These are phyloP conservation scores for Hapsidospora chrysogenum DNA, from an alignment of 495 filamentous ascomycete genomes.

Conservation along the genomic window DNA sequence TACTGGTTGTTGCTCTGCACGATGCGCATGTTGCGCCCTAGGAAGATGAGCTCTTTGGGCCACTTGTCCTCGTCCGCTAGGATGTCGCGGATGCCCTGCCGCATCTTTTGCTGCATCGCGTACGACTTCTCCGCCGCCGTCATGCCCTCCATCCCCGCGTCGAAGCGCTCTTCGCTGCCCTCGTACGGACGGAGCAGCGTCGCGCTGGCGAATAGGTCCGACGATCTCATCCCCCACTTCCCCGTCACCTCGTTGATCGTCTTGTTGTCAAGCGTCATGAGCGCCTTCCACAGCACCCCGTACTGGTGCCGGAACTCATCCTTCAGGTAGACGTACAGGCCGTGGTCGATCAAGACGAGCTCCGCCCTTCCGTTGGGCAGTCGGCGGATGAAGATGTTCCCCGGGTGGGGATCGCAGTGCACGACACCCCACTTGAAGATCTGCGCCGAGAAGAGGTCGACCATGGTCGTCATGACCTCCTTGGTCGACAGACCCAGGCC, in stretches of 20 bases:
- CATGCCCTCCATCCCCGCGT: conserved; percentile 22
- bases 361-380: conserved; percentile 67
- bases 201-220: conserved; percentile 79
- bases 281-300: conserved; percentile 78
- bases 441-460: conserved; percentile 86
- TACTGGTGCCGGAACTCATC: conserved; percentile 80
- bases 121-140: conserved; percentile 54
- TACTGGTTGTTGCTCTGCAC: conserved; percentile 52
- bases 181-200: conserved; percentile 82
- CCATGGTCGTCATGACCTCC: conserved; percentile 88
- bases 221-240: conserved; percentile 72
- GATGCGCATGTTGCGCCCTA: conserved; percentile 88
- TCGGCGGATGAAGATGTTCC: conserved; percentile 90
- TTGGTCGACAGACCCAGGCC: conserved; percentile 70
- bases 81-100: conserved; percentile 67
- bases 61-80: conserved; percentile 82
- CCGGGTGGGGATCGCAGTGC: conserved; percentile 92
- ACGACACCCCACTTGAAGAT: conserved; percentile 94
- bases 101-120: conserved; percentile 72
- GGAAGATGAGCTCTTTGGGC: conserved; percentile 88
- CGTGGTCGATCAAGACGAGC: conserved; percentile 91
- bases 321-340: conserved; percentile 81
- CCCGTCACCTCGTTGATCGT: conserved; percentile 52
- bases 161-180: conserved; percentile 46
- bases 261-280: conserved; percentile 84